phyloP scores from a whole-genome alignment of 768 basidiomycete genomes.

The Tricholoma saponaceum region DNA sequence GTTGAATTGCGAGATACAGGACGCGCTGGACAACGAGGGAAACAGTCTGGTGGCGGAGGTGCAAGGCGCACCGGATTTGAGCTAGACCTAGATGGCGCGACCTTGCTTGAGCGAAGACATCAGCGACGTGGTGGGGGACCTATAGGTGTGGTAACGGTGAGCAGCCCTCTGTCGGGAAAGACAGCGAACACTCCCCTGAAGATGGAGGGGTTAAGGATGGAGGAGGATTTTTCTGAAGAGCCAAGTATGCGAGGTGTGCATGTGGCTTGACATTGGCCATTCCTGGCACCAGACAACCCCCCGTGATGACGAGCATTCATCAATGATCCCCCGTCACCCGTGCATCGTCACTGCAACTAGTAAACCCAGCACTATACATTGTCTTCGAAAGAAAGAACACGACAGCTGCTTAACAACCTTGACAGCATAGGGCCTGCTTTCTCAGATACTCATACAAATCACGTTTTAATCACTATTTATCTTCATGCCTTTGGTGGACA shows the following conservation, averaged over 20 bases:
- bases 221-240: slow-evolving; percentile 14
- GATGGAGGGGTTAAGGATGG: slow-evolving; percentile 22
- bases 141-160: slow-evolving; percentile 15
- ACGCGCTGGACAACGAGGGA: slow-evolving; percentile 26
- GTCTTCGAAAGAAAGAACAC: not conserved
- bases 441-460: not conserved
- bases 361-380: not conserved
- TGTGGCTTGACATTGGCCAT: not conserved
- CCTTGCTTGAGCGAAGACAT: slow-evolving; percentile 74
- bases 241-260: slow-evolving; percentile 18
- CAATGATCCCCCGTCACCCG: too few species aligned
- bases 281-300: not conserved
- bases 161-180: slow-evolving; percentile 32
- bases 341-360: not conserved
- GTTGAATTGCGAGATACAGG: slow-evolving; percentile 23
- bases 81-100: slow-evolving; percentile 82
- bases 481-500: slow-evolving; percentile 6
- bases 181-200: slow-evolving; percentile 21
- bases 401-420: not conserved
- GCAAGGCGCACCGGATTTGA: slow-evolving; percentile 52
- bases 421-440: not conserved
- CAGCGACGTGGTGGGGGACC: slow-evolving; percentile 26
- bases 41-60: slow-evolving; percentile 7
- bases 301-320: not conserved
- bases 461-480: slow-evolving; percentile 11